Base-by-base conservation (phyloP, 2,329 filamentous ascomycete genomes). In the Aspergillus bombycis region DNA sequence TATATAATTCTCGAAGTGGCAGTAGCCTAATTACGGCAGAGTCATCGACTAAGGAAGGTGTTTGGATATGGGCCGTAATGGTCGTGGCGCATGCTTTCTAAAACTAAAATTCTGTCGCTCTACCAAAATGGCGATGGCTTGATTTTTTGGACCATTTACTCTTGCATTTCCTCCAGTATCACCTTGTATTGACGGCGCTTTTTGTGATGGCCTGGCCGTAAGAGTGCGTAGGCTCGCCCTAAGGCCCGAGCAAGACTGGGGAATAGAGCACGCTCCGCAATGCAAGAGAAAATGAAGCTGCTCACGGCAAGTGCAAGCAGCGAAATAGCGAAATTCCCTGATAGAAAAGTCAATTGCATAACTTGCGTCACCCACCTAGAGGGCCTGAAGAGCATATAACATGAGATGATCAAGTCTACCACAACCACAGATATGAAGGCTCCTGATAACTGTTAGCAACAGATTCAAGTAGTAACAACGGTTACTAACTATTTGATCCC, bases 111-210 rank as follows among this genome's bases (percentile, higher is more conserved):
- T 38, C 32, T 19, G 16, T 36, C 4, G 21, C 16, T 38, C n/a
- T 38, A 55, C 12, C 32, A 46, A 19, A 21, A 30, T 19, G 21
- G 56, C 9, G 28, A 23, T 28, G 21, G 7, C 19, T 48, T 48
- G 12, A 19, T 6, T 14, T 9, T 11, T 52, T 3, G 9, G 23
- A 23, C 32, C 43, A 60, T 28, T 58, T 59, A 69, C 38, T 58
- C 70, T 60, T 79, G 79, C 85, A 90, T 91, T 61, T 86, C 82
- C 73, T 95, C 91, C 57, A 85, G 75, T 34, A 97, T 89, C 23
- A 92, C 71, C 80, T 98, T 98, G 75, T 97, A 97, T 80, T 89
- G 83, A 79, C 97, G 97, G 67, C 93, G 86, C 79, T 90, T 88
- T 82, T 97, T 97, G 50, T 82, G 79, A 73, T 83, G 84, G 57